These are phyloP conservation scores for Naganishia randhawae DNA, from an alignment of 768 basidiomycete species.

Conservation along the genomic window DNA sequence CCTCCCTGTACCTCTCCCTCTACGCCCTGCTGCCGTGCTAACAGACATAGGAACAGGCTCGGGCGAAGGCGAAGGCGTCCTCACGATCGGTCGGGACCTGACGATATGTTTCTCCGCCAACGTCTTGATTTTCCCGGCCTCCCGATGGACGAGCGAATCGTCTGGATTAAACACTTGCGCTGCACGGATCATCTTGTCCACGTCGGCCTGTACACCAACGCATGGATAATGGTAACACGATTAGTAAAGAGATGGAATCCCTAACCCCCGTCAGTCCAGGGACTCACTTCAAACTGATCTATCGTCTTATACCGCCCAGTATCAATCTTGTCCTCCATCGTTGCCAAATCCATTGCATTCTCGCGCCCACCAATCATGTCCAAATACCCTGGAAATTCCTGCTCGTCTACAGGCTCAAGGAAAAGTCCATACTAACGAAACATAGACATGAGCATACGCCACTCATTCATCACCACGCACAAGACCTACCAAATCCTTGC, in stretches of 20 bases:
- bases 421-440: constrained; percentile 42
- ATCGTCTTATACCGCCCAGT: constrained; percentile 41
- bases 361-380: constrained; percentile 48
- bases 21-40: not conserved
- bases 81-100: constrained; percentile 36
- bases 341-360: constrained; percentile 50
- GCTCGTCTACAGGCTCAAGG: constrained; percentile 40
- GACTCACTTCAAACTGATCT: constrained; percentile 42
- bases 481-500: constrained; percentile 42
- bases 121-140: constrained; percentile 37
- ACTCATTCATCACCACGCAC: not conserved
- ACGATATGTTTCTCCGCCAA: constrained; percentile 43
- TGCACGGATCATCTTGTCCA: constrained; percentile 39
- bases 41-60: constrained; percentile 23
- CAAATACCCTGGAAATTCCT: constrained; percentile 47
- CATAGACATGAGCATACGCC: not conserved
- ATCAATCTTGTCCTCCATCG: constrained; percentile 47
- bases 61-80: constrained; percentile 46
- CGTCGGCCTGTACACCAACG: constrained; percentile 41
- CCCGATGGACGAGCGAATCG: constrained; percentile 41
- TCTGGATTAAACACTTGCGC: constrained; percentile 46
- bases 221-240: no score
- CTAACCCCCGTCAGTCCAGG: no score
- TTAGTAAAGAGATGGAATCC: no score
- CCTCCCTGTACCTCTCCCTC: not conserved